A percentile compares a stretch with the other conserved stretches of the same genome.
Conservation (phyloP, 1,284 basidiomycete genomes). For the Marasmius tenuissimus region DNA sequence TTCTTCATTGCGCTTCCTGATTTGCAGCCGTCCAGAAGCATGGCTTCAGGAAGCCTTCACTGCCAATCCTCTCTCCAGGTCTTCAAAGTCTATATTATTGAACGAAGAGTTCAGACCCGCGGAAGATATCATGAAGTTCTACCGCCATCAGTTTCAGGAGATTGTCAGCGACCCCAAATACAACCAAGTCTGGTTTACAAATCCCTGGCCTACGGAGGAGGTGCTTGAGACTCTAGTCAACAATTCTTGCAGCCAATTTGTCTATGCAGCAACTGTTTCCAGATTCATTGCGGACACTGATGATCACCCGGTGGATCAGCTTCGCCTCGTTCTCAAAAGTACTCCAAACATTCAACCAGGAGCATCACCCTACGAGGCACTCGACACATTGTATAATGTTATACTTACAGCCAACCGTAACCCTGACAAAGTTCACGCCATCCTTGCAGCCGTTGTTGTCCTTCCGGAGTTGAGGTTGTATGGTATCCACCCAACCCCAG, state of each 20-base stretch:
- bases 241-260: slow-evolving; percentile 10
- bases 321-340: slow-evolving; percentile 5
- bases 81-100: not conserved
- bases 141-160: not conserved
- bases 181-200: not conserved
- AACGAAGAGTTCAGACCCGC: not conserved
- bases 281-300: slow-evolving; percentile 6
- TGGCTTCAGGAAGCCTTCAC: not conserved
- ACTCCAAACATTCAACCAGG: too few species aligned
- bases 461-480: too few species aligned
- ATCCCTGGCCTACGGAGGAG: slow-evolving; percentile 7
- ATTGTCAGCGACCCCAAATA: not conserved
- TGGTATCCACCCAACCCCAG: too few species aligned
- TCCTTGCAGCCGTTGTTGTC: too few species aligned
- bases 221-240: slow-evolving; percentile 1
- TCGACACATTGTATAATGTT: too few species aligned
- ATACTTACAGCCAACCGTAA: too few species aligned
- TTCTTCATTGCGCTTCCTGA: not conserved
- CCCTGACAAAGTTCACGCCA: too few species aligned
- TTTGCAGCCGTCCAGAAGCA: not conserved
- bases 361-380: too few species aligned
- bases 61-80: not conserved
- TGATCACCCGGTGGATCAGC: slow-evolving; percentile 1
- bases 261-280: slow-evolving; percentile 11
- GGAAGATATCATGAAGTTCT: not conserved